These are phyloP conservation scores for Neocallimastix lanati DNA, from an alignment of 192 early-diverging fungal genomes.

Conservation along the genomic window DNA sequence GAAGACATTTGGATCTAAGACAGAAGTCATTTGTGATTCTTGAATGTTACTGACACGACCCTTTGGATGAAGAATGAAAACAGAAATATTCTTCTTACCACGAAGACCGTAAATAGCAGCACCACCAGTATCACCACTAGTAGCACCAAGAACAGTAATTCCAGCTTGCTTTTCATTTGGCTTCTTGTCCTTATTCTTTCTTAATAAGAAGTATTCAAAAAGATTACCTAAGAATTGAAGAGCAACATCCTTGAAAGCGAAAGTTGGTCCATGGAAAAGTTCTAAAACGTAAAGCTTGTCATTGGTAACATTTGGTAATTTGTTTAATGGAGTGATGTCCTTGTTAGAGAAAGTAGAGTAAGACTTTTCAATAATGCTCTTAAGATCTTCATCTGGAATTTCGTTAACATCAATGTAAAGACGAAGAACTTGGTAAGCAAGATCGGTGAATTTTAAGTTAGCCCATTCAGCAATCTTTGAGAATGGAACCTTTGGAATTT, in stretches of 20 bases:
- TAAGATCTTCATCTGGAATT: constrained; percentile 54
- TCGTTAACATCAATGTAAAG: constrained; percentile 63
- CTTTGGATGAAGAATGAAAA: constrained; percentile 84
- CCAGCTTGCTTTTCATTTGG: constrained; percentile 3
- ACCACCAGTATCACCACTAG: constrained; percentile 91
- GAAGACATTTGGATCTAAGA: constrained; percentile 81
- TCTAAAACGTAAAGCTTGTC: constrained; percentile 43
- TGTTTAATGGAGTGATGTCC: constrained; percentile 57
- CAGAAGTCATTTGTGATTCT: constrained; percentile 96
- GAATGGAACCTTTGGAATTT: constrained; percentile 53
- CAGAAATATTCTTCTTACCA: constrained; percentile 76
- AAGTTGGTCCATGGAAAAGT: constrained; percentile 92
- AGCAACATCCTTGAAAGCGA: constrained; percentile 97
- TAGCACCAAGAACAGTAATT: constrained; percentile 84
- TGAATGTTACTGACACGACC: constrained; percentile 84
- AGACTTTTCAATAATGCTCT: constrained; percentile 41
- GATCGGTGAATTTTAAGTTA: constrained; percentile 49
- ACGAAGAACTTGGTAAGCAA: constrained; percentile 71
- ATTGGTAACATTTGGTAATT: constrained; percentile 40
- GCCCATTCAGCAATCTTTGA: constrained; percentile 56
- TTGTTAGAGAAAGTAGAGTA: constrained; percentile 58
- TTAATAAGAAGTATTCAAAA: constrained; percentile 90
- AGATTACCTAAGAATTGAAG: constrained; percentile 91
- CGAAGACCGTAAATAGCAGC: constrained; percentile 93
- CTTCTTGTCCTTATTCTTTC: constrained; percentile 29